A percentile compares a stretch with the other conserved stretches of the same genome.
phyloP scores from a whole-genome alignment of 2,329 filamentous ascomycete species.

The Whalleya microplaca region DNA sequence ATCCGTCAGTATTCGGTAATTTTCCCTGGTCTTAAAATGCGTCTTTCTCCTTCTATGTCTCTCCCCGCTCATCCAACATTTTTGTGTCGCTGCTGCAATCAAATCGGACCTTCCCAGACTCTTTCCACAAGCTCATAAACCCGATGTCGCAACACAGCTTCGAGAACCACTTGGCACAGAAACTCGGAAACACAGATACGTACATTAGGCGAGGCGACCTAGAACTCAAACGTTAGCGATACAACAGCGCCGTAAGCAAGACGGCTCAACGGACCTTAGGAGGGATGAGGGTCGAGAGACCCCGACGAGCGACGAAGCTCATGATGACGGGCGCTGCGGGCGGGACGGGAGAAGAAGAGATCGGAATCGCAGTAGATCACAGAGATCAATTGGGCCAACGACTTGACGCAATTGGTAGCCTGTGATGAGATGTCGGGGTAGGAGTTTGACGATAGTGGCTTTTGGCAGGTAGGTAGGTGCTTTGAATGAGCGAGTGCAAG shows the following conservation, averaged over 20 bases:
- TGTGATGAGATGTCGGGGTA: constrained; percentile 25
- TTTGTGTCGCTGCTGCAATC: not conserved
- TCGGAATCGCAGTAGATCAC: constrained; percentile 35
- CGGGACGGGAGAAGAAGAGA: constrained; percentile 22
- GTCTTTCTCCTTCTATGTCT: no score
- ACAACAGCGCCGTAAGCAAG: not conserved
- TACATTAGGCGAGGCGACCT: constrained; percentile 87
- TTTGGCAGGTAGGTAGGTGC: constrained; percentile 24
- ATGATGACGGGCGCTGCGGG: constrained; percentile 62
- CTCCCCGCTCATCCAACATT: not conserved
- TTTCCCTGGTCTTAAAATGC: constrained; percentile 9
- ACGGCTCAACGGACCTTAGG: constrained; percentile 74
- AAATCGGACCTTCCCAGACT: not conserved
- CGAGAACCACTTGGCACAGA: constrained; percentile 5
- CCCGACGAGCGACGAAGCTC: constrained; percentile 90
- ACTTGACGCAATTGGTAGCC: constrained; percentile 34
- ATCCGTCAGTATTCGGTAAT: constrained; percentile 41
- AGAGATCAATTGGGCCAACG: constrained; percentile 41
- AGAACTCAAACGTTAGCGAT: constrained; percentile 43
- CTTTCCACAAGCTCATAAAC: not conserved
- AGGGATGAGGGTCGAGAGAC: constrained; percentile 97
- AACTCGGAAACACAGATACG: constrained; percentile 43
- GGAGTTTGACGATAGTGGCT: constrained; percentile 22
- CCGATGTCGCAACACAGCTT: constrained; percentile 2
- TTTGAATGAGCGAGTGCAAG: constrained; percentile 35